These are phyloP conservation scores for Schwanniomyces occidentalis DNA, from an alignment of 805 yeast species.

Conservation along the genomic window DNA sequence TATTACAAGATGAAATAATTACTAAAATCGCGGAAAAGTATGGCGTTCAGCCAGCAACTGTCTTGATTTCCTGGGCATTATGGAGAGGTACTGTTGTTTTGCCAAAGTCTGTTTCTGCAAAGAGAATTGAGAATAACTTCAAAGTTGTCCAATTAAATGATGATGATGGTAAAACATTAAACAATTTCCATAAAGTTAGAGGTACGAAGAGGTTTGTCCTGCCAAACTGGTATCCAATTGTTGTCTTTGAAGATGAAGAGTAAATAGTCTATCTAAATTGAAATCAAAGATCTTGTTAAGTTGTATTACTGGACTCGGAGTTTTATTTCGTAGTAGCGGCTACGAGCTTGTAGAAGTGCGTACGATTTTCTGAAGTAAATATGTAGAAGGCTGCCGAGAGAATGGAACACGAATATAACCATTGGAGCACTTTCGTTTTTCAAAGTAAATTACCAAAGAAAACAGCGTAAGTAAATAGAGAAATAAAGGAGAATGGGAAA, in stretches of 20 bases:
- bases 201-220: slow-evolving; percentile 34
- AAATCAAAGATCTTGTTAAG: neutral
- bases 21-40: slow-evolving; percentile 21
- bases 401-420: too few relatives aligned
- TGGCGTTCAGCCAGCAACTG: slow-evolving; percentile 19
- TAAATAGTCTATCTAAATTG: neutral
- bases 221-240: slow-evolving; percentile 26
- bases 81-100: slow-evolving; percentile 29
- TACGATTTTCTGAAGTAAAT: too few relatives aligned
- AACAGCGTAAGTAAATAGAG: too few relatives aligned
- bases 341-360: too few relatives aligned
- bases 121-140: slow-evolving; percentile 35
- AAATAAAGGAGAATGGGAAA: too few relatives aligned
- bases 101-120: slow-evolving; percentile 28
- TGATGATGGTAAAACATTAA: slow-evolving; percentile 38
- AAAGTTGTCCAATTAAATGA: slow-evolving; percentile 30
- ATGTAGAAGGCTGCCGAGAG: too few relatives aligned
- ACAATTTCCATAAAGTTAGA: slow-evolving; percentile 21
- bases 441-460: too few relatives aligned
- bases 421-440: too few relatives aligned
- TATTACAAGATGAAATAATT: slow-evolving; percentile 20
- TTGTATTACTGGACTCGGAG: too few relatives aligned
- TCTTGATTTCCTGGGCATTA: slow-evolving; percentile 29
- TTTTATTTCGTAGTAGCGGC: too few relatives aligned
- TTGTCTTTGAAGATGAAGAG: slow-evolving; percentile 23